These are phyloP conservation scores for Chamaecyparis obtusa DNA, from an alignment of 75 land plant species.

Conservation along the genomic window DNA sequence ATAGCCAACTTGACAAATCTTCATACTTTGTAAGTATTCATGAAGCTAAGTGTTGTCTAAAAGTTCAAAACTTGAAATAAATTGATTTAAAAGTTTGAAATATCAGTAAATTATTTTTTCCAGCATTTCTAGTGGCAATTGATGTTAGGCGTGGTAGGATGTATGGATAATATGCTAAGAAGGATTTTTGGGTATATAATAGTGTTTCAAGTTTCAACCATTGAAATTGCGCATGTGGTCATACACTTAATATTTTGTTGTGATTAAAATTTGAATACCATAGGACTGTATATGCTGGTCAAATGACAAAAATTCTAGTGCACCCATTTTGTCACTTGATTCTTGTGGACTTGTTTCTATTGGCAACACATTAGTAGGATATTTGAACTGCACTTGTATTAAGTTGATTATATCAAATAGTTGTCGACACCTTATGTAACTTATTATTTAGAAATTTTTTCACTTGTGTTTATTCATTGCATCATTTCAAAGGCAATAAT, in stretches of 20 bases:
- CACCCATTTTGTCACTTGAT: not conserved
- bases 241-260: not conserved
- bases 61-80: not conserved
- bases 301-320: not conserved
- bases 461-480: too few relatives aligned
- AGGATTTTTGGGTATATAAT: not conserved
- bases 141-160: not conserved
- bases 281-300: not conserved
- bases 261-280: not conserved
- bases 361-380: not conserved
- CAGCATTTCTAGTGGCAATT: not conserved
- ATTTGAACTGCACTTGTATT: not conserved
- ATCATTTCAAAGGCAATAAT: too few relatives aligned
- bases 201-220: not conserved
- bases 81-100: not conserved
- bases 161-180: not conserved
- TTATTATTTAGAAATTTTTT: too few relatives aligned
- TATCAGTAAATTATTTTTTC: not conserved
- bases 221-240: not conserved
- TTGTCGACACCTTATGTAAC: too few relatives aligned
- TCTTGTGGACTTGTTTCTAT: not conserved
- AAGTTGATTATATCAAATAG: too few relatives aligned
- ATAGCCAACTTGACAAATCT: conserved; percentile 7
- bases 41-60: not conserved
- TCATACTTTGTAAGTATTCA: conserved; percentile 5